phyloP scores from a whole-genome alignment of 2,329 filamentous ascomycete species.

The Hortaea werneckii region DNA sequence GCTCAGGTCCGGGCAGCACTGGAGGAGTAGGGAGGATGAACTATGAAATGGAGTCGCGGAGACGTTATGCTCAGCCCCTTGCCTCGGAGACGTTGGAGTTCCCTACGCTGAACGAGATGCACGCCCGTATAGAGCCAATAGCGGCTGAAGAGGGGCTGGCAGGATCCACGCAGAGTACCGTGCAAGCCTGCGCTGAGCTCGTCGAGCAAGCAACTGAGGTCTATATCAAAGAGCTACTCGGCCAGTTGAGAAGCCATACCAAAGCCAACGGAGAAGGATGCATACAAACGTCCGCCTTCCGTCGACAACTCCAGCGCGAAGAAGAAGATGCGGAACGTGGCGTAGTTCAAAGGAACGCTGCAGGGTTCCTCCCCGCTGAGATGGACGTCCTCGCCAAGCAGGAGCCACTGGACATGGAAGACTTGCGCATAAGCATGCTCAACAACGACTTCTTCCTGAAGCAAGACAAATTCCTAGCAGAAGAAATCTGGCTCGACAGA shows the following conservation, averaged over 20 bases:
- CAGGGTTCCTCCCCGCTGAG: conserved; percentile 70
- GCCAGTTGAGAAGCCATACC: conserved; percentile 44
- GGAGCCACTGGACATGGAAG: conserved; percentile 63
- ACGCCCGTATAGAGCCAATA: conserved; percentile 52
- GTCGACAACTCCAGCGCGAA: conserved; percentile 62
- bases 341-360: conserved; percentile 62
- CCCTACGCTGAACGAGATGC: conserved; percentile 47
- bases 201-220: conserved; percentile 53
- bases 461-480: conserved; percentile 65
- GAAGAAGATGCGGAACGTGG: conserved; percentile 65
- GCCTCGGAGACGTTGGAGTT: conserved; percentile 54
- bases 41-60: conserved; percentile 56
- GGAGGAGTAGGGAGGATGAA: conserved; percentile 29
- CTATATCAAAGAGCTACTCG: conserved; percentile 52
- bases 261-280: conserved; percentile 42
- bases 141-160: conserved; percentile 55
- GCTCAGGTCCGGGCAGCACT: conserved; percentile 12
- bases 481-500: conserved; percentile 46
- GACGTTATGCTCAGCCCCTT: conserved; percentile 53
- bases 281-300: conserved; percentile 71
- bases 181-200: conserved; percentile 45
- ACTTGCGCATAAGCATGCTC: conserved; percentile 65
- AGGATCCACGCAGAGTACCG: conserved; percentile 26
- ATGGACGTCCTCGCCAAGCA: conserved; percentile 64
- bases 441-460: conserved; percentile 67